Evolutionary conservation across 306 rosid genomes (phyloP).

Genomic region (Vigna mungo): DNA sequence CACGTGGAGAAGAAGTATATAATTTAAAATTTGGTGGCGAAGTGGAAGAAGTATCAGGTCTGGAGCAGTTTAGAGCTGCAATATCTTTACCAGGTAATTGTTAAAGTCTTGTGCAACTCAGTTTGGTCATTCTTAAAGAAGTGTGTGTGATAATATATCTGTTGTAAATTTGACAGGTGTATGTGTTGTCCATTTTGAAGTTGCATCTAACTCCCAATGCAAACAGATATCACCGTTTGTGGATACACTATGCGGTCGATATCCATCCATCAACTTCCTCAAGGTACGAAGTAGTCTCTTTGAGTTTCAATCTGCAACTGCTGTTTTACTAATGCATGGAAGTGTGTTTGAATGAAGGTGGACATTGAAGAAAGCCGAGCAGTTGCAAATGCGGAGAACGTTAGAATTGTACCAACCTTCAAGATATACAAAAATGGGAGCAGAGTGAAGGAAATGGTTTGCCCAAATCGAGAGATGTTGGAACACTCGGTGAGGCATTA

Average conservation of each 20-base stretch:
- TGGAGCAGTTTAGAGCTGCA: constrained; percentile 85
- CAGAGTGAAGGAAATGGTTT: constrained; percentile 81
- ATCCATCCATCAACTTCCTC: constrained; percentile 89
- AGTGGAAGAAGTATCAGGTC: constrained; percentile 81
- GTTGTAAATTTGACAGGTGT: constrained; percentile 59
- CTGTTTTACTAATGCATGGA: constrained; percentile 32
- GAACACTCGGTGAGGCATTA: constrained; percentile 95
- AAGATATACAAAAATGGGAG: constrained; percentile 92
- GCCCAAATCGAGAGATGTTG: constrained; percentile 86
- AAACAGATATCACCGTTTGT: constrained; percentile 81
- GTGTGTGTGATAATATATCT: constrained; percentile 3
- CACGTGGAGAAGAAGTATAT: constrained; percentile 83
- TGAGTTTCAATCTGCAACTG: not conserved
- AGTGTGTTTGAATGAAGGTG: constrained; percentile 63
- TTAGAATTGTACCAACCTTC: constrained; percentile 91
- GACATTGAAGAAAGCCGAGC: constrained; percentile 67
- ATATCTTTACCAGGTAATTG: constrained; percentile 72
- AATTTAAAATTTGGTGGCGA: constrained; percentile 91
- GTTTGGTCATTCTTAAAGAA: not conserved
- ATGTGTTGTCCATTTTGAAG: constrained; percentile 84
- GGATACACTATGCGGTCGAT: constrained; percentile 74
- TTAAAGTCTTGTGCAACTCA: constrained; percentile 17
- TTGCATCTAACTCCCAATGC: constrained; percentile 69
- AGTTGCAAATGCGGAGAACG: constrained; percentile 74
- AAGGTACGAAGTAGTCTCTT: constrained; percentile 54